phyloP scores from a whole-genome alignment of 2,329 filamentous ascomycete species.

The Fusarium bulbicola region DNA sequence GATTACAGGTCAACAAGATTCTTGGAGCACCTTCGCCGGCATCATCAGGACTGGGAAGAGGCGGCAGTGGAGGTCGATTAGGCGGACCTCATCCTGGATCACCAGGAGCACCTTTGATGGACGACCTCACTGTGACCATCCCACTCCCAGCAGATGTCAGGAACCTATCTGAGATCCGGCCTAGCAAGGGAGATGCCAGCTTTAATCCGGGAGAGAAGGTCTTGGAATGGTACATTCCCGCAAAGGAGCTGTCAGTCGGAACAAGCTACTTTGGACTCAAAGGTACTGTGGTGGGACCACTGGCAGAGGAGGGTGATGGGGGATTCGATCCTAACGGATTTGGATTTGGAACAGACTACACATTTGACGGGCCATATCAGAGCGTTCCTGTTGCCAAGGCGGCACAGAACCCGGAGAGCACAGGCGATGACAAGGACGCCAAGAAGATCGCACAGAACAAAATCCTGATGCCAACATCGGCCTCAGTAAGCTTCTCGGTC shows the following conservation, averaged over 20 bases:
- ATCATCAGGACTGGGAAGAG: slow-evolving; percentile 51
- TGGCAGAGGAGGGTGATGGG: slow-evolving; percentile 59
- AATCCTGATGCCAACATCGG: slow-evolving; percentile 82
- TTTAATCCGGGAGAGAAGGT: slow-evolving; percentile 77
- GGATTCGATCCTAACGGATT: slow-evolving; percentile 61
- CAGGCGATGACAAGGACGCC: slow-evolving; percentile 58
- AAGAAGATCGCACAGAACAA: slow-evolving; percentile 73
- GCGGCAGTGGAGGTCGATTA: slow-evolving; percentile 53
- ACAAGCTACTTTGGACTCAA: slow-evolving; percentile 76
- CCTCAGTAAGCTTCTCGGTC: slow-evolving; percentile 75
- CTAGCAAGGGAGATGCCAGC: slow-evolving; percentile 82
- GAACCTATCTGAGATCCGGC: slow-evolving; percentile 83
- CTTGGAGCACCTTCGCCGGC: slow-evolving; percentile 57
- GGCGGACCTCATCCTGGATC: slow-evolving; percentile 60
- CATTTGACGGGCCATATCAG: slow-evolving; percentile 67
- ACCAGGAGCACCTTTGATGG: slow-evolving; percentile 69
- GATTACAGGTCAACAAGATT: slow-evolving; percentile 74
- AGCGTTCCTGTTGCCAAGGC: slow-evolving; percentile 49
- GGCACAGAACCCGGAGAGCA: slow-evolving; percentile 44
- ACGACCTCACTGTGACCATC: slow-evolving; percentile 80
- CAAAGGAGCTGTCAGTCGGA: slow-evolving; percentile 76
- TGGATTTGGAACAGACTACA: slow-evolving; percentile 61
- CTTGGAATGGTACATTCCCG: slow-evolving; percentile 84
- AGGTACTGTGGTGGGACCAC: slow-evolving; percentile 78
- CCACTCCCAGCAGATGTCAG: slow-evolving; percentile 82